Evolutionary conservation across 352 stramenopile species (phyloP).

Genomic region (Chrysophaeum taylorii): DNA sequence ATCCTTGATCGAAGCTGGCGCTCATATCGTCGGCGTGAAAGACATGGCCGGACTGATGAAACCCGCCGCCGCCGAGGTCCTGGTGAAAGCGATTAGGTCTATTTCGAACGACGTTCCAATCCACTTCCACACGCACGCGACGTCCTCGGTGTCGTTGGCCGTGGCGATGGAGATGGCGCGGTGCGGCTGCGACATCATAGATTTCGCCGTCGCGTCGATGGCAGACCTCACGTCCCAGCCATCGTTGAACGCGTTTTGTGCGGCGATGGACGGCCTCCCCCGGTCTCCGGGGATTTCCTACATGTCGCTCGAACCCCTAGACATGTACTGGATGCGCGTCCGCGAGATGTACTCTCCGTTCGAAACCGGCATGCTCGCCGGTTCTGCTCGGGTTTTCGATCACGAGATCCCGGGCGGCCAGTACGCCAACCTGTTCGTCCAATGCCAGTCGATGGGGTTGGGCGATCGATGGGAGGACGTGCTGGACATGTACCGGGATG

Average conservation of each 20-base stretch:
- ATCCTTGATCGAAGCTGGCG: constrained; percentile 75
- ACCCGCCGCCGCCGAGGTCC: constrained; percentile 73
- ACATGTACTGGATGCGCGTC: constrained; percentile 95
- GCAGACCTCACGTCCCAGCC: constrained; percentile 89
- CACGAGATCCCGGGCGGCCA: constrained; percentile 89
- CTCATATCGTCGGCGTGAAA: constrained; percentile 93
- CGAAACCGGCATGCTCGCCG: constrained; percentile 90
- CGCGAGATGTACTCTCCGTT: constrained; percentile 91
- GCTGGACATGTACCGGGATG: constrained; percentile 88
- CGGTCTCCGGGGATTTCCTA: constrained; percentile 82
- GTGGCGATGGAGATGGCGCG: constrained; percentile 87
- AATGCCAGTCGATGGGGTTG: constrained; percentile 86
- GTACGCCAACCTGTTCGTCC: constrained; percentile 97
- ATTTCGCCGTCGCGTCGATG: constrained; percentile 89
- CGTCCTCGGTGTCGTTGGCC: constrained; percentile 85
- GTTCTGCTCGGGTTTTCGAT: constrained; percentile 89
- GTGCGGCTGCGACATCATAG: constrained; percentile 87
- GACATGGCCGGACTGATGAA: constrained; percentile 97
- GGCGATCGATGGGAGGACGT: constrained; percentile 85
- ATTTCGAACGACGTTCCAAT: constrained; percentile 92
- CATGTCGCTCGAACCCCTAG: constrained; percentile 75
- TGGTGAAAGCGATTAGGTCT: constrained; percentile 79
- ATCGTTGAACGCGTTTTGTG: constrained; percentile 85
- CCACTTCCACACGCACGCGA: constrained; percentile 97
- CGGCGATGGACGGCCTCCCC: constrained; percentile 68